These are phyloP conservation scores for Suillus subaureus DNA, from an alignment of 768 basidiomycete genomes.

Conservation along the genomic window DNA sequence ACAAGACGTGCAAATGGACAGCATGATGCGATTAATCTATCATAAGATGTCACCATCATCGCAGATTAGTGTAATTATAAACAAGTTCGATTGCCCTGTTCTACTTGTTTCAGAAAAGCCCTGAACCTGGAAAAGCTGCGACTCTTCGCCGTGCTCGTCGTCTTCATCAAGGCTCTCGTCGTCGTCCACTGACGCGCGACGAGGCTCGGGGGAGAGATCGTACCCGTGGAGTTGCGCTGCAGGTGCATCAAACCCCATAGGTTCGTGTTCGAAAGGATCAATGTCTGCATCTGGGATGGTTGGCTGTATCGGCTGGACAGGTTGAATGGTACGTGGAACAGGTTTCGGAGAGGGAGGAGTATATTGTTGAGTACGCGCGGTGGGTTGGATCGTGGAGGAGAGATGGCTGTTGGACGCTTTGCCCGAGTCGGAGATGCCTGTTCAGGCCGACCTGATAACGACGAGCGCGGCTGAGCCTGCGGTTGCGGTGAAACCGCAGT, in stretches of 20 bases:
- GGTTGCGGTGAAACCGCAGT: constrained; percentile 18
- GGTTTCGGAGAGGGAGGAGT: constrained; percentile 11
- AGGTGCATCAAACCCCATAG: constrained; percentile 22
- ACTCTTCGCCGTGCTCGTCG: constrained; percentile 32
- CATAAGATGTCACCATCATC: constrained; percentile 4
- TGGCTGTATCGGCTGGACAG: constrained; percentile 17
- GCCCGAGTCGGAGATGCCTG: not conserved
- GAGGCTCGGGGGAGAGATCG: constrained; percentile 24
- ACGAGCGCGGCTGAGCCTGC: constrained; percentile 17
- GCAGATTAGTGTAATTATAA: constrained; percentile 5
- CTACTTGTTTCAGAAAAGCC: constrained; percentile 35
- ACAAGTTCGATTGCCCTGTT: not conserved
- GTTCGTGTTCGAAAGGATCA: constrained; percentile 35
- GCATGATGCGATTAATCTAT: constrained; percentile 20
- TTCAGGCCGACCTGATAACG: constrained; percentile 5
- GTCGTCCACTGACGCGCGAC: constrained; percentile 30
- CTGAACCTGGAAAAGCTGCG: constrained; percentile 46
- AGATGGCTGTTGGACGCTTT: not conserved
- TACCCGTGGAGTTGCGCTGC: constrained; percentile 16
- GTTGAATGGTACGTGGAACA: constrained; percentile 8
- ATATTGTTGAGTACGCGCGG: constrained; percentile 15
- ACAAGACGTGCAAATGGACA: constrained; percentile 13
- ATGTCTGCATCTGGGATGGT: constrained; percentile 33
- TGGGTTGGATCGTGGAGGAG: constrained; percentile 5
- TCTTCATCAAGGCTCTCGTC: constrained; percentile 18